phyloP scores from a whole-genome alignment of 306 rosid species.

The Medicago ruthenica region DNA sequence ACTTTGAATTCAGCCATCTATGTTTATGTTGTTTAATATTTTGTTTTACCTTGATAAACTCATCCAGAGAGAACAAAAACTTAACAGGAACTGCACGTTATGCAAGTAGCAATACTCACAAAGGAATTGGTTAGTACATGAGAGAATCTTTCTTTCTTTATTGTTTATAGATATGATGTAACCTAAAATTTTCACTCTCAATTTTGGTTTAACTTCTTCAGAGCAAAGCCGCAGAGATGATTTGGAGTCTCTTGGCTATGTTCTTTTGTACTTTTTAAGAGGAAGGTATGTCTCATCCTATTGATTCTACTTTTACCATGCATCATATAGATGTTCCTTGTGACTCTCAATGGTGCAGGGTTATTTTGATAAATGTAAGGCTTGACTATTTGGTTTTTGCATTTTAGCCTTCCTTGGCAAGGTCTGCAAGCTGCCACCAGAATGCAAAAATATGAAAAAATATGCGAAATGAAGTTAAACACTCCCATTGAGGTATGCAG shows the following conservation, averaged over 20 bases:
- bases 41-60: slow-evolving; percentile 42
- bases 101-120: slow-evolving; percentile 83
- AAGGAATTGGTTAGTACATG: slow-evolving; percentile 46
- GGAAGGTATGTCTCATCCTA: slow-evolving; percentile 43
- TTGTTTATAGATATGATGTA: background rate
- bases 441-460: slow-evolving; percentile 73
- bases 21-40: slow-evolving; percentile 31
- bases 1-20: no score
- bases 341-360: background rate
- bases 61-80: slow-evolving; percentile 76
- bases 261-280: slow-evolving; percentile 47
- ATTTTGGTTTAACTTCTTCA: slow-evolving; percentile 21
- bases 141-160: background rate
- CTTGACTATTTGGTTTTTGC: slow-evolving; percentile 35
- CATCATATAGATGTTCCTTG: background rate
- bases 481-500: slow-evolving; percentile 71
- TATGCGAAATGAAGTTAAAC: slow-evolving; percentile 67
- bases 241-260: slow-evolving; percentile 50
- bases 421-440: slow-evolving; percentile 74
- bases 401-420: slow-evolving; percentile 89
- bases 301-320: background rate
- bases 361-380: background rate
- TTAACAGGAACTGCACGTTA: slow-evolving; percentile 87
- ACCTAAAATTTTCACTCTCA: background rate
- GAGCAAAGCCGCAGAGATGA: slow-evolving; percentile 53